Evolutionary conservation across 75 land plant genomes (phyloP), one percentile per base, ranked within the genome.

Genomic region (Azolla pinnata): DNA sequence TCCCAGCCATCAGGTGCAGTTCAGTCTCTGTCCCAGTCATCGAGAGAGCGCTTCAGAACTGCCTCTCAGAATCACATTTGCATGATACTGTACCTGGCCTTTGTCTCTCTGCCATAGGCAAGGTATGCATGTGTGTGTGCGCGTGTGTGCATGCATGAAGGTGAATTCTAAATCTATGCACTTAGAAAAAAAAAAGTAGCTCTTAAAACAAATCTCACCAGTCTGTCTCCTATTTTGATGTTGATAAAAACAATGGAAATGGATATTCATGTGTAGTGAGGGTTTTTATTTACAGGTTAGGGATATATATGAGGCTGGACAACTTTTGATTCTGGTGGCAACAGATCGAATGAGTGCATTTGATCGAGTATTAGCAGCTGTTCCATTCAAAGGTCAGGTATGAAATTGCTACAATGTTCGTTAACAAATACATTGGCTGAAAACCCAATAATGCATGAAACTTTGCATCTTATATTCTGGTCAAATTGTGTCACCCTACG

Each of bases 311-410:
- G 90, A 81, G 54, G 63, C 71, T 16, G 90, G 82, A 27, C 90
- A 95, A 44, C 78, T 77, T 73, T 72, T 89, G 33, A 82, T 95
- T 33, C 33, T 95, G 54, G 87, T 89, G n/a, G 86, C 96, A 19
- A 95, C 96, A 31, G 99, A 95, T 62, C 45, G 99, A 5, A 80
- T 76, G 62, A 86, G 99, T 65, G 99, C 96, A n/a, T 95, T 95
- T 56, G 96, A 95, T 56, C 68, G 96, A 62, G 65, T 88, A 58
- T 83, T 95, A n/a, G 90, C 99, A 33, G 85, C 99, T 0, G 81
- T 95, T 33, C 96, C 99, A 18, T 95, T 88, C 75, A 95, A 95
- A 64, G 96, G 99, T 29, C 99, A 95, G 99, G 99, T 88, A 2
- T 35, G 45, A 3, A 42, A 62, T 23, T 4, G 34, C 19, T 33